phyloP scores from a whole-genome alignment of 208 protist genomes.

The Trypanosoma theileri region DNA sequence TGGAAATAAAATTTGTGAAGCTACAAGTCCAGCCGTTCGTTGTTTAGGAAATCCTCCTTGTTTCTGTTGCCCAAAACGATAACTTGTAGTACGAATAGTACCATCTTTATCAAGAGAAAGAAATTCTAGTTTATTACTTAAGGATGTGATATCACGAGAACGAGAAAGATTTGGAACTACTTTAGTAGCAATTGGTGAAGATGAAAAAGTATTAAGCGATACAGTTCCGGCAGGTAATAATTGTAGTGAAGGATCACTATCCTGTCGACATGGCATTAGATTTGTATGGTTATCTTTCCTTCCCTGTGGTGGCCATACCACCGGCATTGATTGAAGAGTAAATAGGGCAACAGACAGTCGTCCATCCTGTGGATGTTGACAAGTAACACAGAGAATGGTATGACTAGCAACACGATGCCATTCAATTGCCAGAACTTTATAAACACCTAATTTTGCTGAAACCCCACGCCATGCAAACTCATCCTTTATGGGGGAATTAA shows the following conservation, averaged over 20 bases:
- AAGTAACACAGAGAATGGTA: slow-evolving; percentile 78
- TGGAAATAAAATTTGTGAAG: slow-evolving; percentile 47
- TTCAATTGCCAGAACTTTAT: slow-evolving; percentile 45
- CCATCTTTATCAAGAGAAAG: slow-evolving; percentile 71
- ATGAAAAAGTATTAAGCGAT: slow-evolving; percentile 17
- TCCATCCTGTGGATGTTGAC: slow-evolving; percentile 41
- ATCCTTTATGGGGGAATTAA: slow-evolving; percentile 27
- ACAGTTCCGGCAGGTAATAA: slow-evolving; percentile 27
- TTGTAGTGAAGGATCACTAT: slow-evolving; percentile 21
- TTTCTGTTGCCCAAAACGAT: slow-evolving; percentile 59
- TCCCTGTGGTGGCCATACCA: slow-evolving; percentile 21
- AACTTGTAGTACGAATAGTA: slow-evolving; percentile 67
- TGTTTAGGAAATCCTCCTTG: slow-evolving; percentile 65
- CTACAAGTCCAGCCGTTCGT: slow-evolving; percentile 40
- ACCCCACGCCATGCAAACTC: slow-evolving; percentile 50
- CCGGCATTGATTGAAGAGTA: slow-evolving; percentile 55
- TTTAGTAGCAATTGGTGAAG: slow-evolving; percentile 33
- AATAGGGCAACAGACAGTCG: slow-evolving; percentile 55
- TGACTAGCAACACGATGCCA: slow-evolving; percentile 69
- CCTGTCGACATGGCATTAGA: neutral
- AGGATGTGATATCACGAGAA: slow-evolving; percentile 32
- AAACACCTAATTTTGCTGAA: slow-evolving; percentile 49
- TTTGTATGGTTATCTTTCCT: slow-evolving; percentile 5
- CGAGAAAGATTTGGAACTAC: slow-evolving; percentile 56
- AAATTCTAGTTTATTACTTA: slow-evolving; percentile 65